Base-by-base conservation (phyloP, 441 rosid genomes). In the Rhodomyrtus psidioides region DNA sequence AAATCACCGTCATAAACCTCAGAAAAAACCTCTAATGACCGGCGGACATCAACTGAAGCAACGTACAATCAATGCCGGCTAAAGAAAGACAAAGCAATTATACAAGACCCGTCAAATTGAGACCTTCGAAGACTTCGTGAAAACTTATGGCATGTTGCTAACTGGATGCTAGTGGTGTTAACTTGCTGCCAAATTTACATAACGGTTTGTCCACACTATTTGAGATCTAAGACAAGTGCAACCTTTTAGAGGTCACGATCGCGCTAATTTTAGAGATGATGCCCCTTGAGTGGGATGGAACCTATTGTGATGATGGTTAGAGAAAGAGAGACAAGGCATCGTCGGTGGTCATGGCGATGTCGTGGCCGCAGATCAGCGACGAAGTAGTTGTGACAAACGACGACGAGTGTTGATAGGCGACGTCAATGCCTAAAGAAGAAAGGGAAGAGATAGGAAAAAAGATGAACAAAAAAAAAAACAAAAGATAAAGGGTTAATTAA, bases 81-180 rank as follows among this genome's bases (percentile, higher is more conserved):
- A 4, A 9, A 55, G 58, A 21, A 55, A 55, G 58, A 12, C 24
- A 30, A 70, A 16, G n/a, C 30, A 10, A 12, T 6, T 15, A 28
- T 17, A 4, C 9, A 12, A 1, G 46, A 23, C 30, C 24, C 17
- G 28, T 42, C 82, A 76, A 90, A 90, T 94, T 81, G 88, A 88
- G 83, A 91, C 92, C 49, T 93, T 92, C 88, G 95, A 95, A 65
- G 99, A 95, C 88, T 93, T 97, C 88, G 92, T 93, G 23, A 88
- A 93, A 74, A 95, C 93, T 53, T 98, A 95, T 84, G 95, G 94
- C 30, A 44, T 95, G 19, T 94, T 97, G 3, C 86, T 95, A 85
- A 94, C 98, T 49, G 51, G 51, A 49, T 49, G 51, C 13, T 10
- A 49, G 51, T 3, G 13, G 13, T 49, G 51, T 10, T 10, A 49